Base-by-base conservation (phyloP, 805 yeast species). In the Groenewaldozyma tartarivorans region DNA sequence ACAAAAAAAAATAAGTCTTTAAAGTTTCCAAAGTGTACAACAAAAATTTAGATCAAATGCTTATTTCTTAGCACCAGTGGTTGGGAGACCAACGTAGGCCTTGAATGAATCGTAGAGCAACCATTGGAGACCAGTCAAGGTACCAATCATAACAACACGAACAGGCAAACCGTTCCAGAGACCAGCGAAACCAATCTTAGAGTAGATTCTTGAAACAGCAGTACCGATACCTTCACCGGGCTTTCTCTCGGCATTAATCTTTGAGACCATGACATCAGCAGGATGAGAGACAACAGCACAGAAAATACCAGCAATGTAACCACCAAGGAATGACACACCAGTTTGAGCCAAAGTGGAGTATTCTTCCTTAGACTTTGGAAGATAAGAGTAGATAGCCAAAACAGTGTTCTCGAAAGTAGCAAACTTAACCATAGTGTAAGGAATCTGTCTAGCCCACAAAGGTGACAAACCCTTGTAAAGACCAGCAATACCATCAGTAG, bases 221-320 rank as follows among this genome's bases (percentile, higher is more conserved):
- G 67, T 65, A 21, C 79, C 78, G 54, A 74, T 70, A 4, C 81
- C 56, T 66, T 87, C 95, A 38, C 69, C 70, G 26, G 79, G 71
- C 57, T 62, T 64, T 54, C 74, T 77, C 53, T 77, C 87, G 45
- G 81, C 72, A 60, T 85, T 88, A 55, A 92, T 77, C 72, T 87
- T 84, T 37, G 95, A 83, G 20, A 90, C 97, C 95, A 92, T 80
- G 26, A 90, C 96, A 63, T 90, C 98, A n/a, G 97, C 97, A 17
- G 98, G 98, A 62, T 92, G 96, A 20, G 96, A 88, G 15, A 88
- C 92, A 39, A 82, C 67, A 5, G 98, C 97, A 70, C 96, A 90
- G 68, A 88, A 76, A 42, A 92, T 79, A 79, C 97, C 98, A 7
- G 97, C 98, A 58, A 90, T 75, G 67, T 90, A 90, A 60, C 98